These are phyloP conservation scores for Hyaloscypha finlandica DNA, from an alignment of 495 filamentous ascomycete species.

Conservation along the genomic window DNA sequence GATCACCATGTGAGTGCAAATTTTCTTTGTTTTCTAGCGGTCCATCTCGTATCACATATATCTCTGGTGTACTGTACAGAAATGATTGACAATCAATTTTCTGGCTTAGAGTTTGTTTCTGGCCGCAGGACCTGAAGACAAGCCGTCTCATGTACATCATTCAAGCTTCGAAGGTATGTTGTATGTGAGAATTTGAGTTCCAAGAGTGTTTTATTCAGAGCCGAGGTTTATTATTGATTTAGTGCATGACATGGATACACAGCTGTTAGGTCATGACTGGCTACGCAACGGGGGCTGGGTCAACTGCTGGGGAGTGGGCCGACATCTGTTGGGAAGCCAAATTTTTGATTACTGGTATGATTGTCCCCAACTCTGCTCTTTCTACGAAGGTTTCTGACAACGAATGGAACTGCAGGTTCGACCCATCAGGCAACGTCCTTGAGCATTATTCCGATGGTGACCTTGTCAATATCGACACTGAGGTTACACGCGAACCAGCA, in stretches of 20 bases:
- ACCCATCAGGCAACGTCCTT: conserved; percentile 50
- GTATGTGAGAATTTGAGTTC: too few relatives aligned
- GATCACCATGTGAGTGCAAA: conserved; percentile 57
- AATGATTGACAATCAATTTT: too few relatives aligned
- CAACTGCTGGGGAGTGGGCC: conserved; percentile 69
- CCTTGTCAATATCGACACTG: conserved; percentile 57
- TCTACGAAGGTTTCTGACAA: conserved; percentile 24
- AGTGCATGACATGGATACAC: conserved; percentile 66
- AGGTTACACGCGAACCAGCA: background rate
- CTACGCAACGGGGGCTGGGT: conserved; percentile 61
- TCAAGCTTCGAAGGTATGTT: too few relatives aligned
- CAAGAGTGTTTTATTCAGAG: too few relatives aligned
- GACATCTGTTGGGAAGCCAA: conserved; percentile 66
- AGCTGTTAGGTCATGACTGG: conserved; percentile 73
- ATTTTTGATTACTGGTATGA: conserved; percentile 70
- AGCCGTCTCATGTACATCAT: too few relatives aligned
- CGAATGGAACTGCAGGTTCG: too few relatives aligned
- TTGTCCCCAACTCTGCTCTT: background rate
- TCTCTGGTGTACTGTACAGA: too few relatives aligned
- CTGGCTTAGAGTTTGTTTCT: too few relatives aligned
- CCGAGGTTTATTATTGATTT: too few relatives aligned
- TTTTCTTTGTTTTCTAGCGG: background rate
- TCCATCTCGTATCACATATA: too few relatives aligned
- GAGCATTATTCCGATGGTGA: conserved; percentile 75
- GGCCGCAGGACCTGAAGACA: too few relatives aligned